phyloP scores from a whole-genome alignment of 352 stramenopile species.

The Phytopythium oedochilum region DNA sequence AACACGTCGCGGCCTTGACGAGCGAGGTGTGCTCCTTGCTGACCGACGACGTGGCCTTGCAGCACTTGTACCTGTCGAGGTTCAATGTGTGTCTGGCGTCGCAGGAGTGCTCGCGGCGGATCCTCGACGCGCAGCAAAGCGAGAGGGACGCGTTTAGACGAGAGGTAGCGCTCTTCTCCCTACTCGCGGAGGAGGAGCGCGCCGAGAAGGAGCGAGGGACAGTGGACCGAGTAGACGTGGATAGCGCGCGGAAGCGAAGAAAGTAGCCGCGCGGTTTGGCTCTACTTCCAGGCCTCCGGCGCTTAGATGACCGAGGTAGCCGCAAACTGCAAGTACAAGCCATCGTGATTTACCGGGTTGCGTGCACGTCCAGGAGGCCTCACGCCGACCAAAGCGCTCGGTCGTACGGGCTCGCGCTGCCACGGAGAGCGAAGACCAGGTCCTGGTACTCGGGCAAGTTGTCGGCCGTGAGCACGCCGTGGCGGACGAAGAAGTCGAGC shows the following conservation, averaged over 20 bases:
- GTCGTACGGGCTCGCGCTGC: slow-evolving; percentile 22
- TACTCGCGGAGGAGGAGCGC: slow-evolving; percentile 18
- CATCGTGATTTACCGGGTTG: background rate
- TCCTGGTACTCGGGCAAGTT: slow-evolving; percentile 44
- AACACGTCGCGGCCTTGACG: slow-evolving; percentile 39
- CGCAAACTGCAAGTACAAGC: background rate
- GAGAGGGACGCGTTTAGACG: slow-evolving; percentile 60
- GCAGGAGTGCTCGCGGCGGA: slow-evolving; percentile 41
- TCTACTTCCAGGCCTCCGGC: background rate
- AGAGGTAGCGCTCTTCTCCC: slow-evolving; percentile 51
- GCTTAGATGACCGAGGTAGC: background rate
- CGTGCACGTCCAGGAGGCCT: background rate
- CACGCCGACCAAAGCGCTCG: background rate
- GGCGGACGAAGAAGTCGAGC: slow-evolving; percentile 61
- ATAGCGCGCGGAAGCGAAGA: slow-evolving; percentile 39
- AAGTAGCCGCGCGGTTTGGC: slow-evolving; percentile 24
- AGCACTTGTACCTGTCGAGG: slow-evolving; percentile 54
- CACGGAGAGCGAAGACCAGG: slow-evolving; percentile 28
- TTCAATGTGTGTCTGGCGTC: slow-evolving; percentile 71
- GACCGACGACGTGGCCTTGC: slow-evolving; percentile 63
- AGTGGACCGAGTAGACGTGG: slow-evolving; percentile 10
- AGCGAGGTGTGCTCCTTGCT: slow-evolving; percentile 62
- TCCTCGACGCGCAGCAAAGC: slow-evolving; percentile 36
- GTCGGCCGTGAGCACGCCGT: slow-evolving; percentile 56
- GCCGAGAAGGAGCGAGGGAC: slow-evolving; percentile 7